Evolutionary conservation across 371 early-diverging fungal species (phyloP).

Genomic region (Mucor circinelloides): DNA sequence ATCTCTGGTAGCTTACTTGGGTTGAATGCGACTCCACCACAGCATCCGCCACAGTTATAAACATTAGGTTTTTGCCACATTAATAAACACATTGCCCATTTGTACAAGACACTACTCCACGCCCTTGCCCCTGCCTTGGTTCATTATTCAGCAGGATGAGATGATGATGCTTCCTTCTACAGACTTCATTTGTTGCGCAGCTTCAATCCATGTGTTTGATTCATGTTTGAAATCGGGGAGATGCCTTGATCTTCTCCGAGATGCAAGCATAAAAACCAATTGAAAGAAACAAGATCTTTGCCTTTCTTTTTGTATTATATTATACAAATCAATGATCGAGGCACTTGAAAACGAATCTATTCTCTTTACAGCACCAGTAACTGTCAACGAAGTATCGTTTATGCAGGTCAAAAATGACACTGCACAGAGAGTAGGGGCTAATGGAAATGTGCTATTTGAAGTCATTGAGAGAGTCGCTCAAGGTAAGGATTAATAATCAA

Average conservation of each 20-base stretch:
- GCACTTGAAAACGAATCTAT: slow-evolving; percentile 24
- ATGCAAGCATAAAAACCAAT: background rate
- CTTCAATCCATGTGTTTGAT: background rate
- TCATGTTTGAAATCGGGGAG: background rate
- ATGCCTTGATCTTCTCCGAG: background rate
- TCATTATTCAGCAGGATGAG: too few species aligned
- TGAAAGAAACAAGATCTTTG: background rate
- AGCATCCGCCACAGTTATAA: slow-evolving; percentile 23
- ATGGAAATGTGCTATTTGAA: slow-evolving; percentile 39
- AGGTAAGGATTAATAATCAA: slow-evolving; percentile 19
- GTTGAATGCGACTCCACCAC: slow-evolving; percentile 37
- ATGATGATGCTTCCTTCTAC: too few species aligned
- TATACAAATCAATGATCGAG: background rate
- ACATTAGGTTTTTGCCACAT: background rate
- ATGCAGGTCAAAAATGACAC: slow-evolving; percentile 24
- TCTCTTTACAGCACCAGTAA: slow-evolving; percentile 41
- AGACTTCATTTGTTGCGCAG: background rate
- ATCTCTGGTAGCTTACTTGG: slow-evolving; percentile 42
- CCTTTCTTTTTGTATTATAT: background rate
- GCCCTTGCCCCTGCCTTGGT: too few species aligned
- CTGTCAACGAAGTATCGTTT: slow-evolving; percentile 35
- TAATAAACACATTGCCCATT: background rate
- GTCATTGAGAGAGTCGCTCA: slow-evolving; percentile 48
- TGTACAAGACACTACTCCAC: too few species aligned
- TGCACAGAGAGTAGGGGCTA: slow-evolving; percentile 48